phyloP scores from a whole-genome alignment of 2,329 filamentous ascomycete genomes.

The Colletotrichum limetticola region DNA sequence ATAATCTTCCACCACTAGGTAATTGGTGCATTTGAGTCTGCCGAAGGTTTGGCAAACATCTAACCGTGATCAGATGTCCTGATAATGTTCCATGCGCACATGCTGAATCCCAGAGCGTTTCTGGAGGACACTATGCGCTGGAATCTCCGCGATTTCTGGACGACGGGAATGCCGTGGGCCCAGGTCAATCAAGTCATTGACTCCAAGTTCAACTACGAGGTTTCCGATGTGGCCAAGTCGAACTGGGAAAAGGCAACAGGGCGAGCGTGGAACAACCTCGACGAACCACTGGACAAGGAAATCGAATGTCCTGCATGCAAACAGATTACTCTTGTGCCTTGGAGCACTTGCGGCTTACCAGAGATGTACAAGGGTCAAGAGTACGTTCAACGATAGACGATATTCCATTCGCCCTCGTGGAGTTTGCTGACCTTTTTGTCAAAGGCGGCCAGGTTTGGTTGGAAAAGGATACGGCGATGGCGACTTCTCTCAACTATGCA shows the following conservation, averaged over 20 bases:
- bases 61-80: slow-evolving; percentile 66
- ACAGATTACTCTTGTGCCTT: slow-evolving; percentile 57
- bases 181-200: slow-evolving; percentile 68
- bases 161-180: slow-evolving; percentile 73
- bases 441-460: slow-evolving; percentile 42
- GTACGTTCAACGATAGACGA: slow-evolving; percentile 15
- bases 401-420: rapidly evolving
- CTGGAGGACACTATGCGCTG: slow-evolving; percentile 77
- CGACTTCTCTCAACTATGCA: slow-evolving; percentile 62
- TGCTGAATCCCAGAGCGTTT: slow-evolving; percentile 80
- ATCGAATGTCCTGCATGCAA: slow-evolving; percentile 68
- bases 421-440: not conserved
- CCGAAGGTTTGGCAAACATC: not conserved
- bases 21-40: slow-evolving; percentile 39
- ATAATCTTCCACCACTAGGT: slow-evolving; percentile 70
- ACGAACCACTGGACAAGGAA: slow-evolving; percentile 59
- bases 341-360: slow-evolving; percentile 64
- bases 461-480: slow-evolving; percentile 72
- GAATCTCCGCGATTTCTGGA: slow-evolving; percentile 67
- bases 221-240: slow-evolving; percentile 53
- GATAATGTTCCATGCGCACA: slow-evolving; percentile 84
- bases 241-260: slow-evolving; percentile 61
- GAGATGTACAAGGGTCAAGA: slow-evolving; percentile 45
- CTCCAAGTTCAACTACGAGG: slow-evolving; percentile 65
- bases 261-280: slow-evolving; percentile 68